Evolutionary conservation across 2,329 filamentous ascomycete species (phyloP).

Genomic region (Blastomyces percursus): DNA sequence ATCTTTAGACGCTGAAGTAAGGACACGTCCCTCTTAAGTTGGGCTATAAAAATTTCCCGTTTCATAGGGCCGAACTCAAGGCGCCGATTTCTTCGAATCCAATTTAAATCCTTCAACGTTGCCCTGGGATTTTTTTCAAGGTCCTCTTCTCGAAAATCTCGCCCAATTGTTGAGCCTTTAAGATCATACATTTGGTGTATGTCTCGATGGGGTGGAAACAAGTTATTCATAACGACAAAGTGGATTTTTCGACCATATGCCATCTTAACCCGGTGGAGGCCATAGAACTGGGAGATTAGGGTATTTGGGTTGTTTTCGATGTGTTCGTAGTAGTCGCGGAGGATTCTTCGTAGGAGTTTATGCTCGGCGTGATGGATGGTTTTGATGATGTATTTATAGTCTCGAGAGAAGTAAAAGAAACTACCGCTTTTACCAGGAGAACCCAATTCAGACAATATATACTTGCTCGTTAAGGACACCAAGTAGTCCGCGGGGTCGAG

Average conservation of each 20-base stretch:
- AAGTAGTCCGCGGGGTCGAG: conserved; percentile 96
- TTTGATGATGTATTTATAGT: conserved; percentile 99
- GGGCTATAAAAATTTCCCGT: conserved; percentile 76
- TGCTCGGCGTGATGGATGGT: conserved; percentile 89
- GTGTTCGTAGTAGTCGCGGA: conserved; percentile 84
- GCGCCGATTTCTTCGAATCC: conserved; percentile 74
- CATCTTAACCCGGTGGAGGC: conserved; percentile 94
- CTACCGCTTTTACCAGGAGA: conserved; percentile 97
- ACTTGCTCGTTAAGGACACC: conserved; percentile 96
- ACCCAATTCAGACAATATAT: conserved; percentile 92
- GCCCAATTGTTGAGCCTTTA: conserved; percentile 89
- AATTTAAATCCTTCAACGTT: conserved; percentile 93
- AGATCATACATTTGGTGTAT: conserved; percentile 96
- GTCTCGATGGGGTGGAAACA: conserved; percentile 93
- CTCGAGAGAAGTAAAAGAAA: conserved; percentile 98
- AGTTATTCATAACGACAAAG: conserved; percentile 99
- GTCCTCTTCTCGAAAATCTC: conserved; percentile 82
- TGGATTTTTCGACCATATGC: conserved; percentile 97
- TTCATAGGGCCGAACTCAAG: conserved; percentile 83
- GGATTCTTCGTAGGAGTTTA: conserved; percentile 39
- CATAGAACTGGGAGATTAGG: conserved; percentile 93
- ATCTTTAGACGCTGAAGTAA: conserved; percentile 82
- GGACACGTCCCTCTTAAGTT: conserved; percentile 76
- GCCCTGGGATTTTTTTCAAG: conserved; percentile 80
- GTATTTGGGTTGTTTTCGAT: conserved; percentile 92